These are phyloP conservation scores for Dissophora ornata DNA, from an alignment of 192 early-diverging fungal genomes.

Conservation along the genomic window DNA sequence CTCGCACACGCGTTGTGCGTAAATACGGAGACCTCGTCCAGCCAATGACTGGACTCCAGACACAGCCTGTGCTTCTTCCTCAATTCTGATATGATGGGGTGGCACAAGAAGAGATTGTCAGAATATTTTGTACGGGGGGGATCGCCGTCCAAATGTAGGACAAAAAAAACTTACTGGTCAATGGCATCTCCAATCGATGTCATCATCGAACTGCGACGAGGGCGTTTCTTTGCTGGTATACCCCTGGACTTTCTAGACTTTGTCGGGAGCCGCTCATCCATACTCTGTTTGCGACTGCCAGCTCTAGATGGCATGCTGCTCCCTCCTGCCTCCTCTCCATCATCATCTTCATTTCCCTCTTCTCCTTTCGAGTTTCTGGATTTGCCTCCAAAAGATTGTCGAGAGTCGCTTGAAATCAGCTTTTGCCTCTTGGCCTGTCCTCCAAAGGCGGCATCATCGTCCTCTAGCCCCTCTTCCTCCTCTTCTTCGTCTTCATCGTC, in stretches of 20 bases:
- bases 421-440: conserved; percentile 12
- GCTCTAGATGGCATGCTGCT: conserved; percentile 7
- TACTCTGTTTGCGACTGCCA: conserved; percentile 27
- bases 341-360: background rate
- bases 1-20: conserved; percentile 70
- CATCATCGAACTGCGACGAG: background rate
- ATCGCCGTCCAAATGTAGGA: too few relatives aligned
- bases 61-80: conserved; percentile 12
- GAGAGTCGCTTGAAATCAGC: background rate
- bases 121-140: too few relatives aligned
- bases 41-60: conserved; percentile 1
- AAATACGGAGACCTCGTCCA: conserved; percentile 65
- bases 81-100: conserved; percentile 3
- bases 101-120: too few relatives aligned
- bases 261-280: background rate
- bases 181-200: conserved; percentile 8
- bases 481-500: conserved; percentile 6
- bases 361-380: background rate
- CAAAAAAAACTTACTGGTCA: conserved; percentile 11
- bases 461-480: conserved; percentile 4
- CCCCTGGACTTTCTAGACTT: conserved; percentile 5
- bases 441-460: background rate
- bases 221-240: conserved; percentile 13
- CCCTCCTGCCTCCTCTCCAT: background rate
- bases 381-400: background rate